These are phyloP conservation scores for Leishmania guyanensis DNA, from an alignment of 208 protist genomes.

Conservation along the genomic window DNA sequence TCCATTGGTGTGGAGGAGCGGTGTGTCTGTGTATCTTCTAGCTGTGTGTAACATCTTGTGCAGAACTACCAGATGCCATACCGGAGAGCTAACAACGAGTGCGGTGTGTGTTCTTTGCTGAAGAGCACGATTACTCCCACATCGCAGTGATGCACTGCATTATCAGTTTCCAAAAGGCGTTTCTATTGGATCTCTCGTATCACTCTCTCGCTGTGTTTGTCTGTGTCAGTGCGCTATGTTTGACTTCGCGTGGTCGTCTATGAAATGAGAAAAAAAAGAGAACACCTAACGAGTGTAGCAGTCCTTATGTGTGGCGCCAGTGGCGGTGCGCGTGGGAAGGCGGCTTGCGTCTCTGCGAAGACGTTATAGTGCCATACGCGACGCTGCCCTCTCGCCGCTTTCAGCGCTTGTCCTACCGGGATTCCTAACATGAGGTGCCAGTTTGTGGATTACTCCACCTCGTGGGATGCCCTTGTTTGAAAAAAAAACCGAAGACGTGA, in stretches of 20 bases:
- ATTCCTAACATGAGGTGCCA: not conserved
- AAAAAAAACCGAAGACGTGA: not conserved
- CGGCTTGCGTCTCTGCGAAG: not conserved
- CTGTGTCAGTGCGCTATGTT: not conserved
- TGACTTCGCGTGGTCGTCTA: not conserved
- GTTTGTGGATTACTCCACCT: not conserved
- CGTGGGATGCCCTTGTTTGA: not conserved
- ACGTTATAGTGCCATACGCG: not conserved
- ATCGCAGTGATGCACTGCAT: not conserved
- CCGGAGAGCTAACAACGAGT: not conserved
- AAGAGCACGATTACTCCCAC: not conserved
- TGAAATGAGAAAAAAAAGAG: not conserved
- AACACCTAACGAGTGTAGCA: not conserved
- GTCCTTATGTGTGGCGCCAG: not conserved
- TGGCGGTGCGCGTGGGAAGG: not conserved
- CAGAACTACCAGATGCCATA: not conserved
- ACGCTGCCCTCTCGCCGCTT: not conserved
- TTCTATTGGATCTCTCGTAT: not conserved
- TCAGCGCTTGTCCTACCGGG: not conserved
- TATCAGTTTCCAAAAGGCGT: not conserved
- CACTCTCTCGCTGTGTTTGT: not conserved
- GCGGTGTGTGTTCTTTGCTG: not conserved
- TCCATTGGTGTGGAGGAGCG: slow-evolving; percentile 6
- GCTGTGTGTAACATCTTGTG: not conserved
- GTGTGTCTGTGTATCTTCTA: not conserved